Percentiles rank a stretch among this genome's conserved stretches.
Conservation (phyloP, 805 yeast genomes). For the Ogataea nonfermentans region DNA sequence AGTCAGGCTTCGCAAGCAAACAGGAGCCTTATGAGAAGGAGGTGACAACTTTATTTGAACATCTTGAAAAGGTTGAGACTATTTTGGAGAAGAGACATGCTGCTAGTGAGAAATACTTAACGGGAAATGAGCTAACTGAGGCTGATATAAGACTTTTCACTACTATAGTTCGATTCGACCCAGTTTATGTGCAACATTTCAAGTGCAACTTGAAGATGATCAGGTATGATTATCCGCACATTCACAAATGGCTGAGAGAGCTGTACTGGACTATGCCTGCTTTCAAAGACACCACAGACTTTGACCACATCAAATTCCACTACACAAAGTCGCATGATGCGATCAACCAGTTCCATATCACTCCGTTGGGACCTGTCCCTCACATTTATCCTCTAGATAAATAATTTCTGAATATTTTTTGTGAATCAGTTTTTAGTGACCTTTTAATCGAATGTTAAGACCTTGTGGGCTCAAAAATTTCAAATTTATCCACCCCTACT, state of each 20-base stretch:
- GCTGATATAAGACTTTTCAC: constrained; percentile 87
- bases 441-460: too few species aligned
- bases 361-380: constrained; percentile 88
- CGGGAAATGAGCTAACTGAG: constrained; percentile 74
- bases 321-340: constrained; percentile 82
- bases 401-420: constrained; percentile 5
- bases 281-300: constrained; percentile 75
- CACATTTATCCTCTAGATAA: constrained; percentile 52
- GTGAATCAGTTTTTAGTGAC: not conserved
- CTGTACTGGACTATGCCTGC: constrained; percentile 75
- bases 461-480: too few species aligned
- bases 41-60: constrained; percentile 58
- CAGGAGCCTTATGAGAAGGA: constrained; percentile 79
- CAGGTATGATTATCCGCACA: constrained; percentile 70
- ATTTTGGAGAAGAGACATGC: constrained; percentile 48
- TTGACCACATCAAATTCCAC: constrained; percentile 88
- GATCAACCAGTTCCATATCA: constrained; percentile 79
- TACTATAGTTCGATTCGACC: constrained; percentile 87
- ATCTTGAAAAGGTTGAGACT: constrained; percentile 68
- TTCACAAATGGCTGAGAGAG: constrained; percentile 77
- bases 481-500: too few species aligned
- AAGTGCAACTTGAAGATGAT: constrained; percentile 86
- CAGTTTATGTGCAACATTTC: constrained; percentile 93
- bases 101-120: constrained; percentile 40
- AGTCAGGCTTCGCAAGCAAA: constrained; percentile 82